Evolutionary conservation across 1,284 basidiomycete genomes (phyloP).

Genomic region (Sutorius eximius): DNA sequence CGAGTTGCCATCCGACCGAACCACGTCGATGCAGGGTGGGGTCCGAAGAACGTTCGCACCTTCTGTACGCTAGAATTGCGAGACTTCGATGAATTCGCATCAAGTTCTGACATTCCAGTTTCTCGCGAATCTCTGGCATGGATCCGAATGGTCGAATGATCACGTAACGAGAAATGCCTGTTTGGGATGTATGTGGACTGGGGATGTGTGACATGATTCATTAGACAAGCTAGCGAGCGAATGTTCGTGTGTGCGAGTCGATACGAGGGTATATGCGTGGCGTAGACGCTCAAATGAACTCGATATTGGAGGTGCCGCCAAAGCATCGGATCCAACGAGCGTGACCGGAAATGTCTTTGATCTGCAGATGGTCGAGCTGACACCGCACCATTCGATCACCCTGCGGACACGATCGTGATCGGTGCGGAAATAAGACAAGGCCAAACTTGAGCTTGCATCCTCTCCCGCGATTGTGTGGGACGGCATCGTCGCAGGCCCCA

Average conservation of each 20-base stretch:
- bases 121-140: constrained; percentile 6
- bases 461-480: constrained; percentile 3
- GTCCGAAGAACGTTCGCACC: neutral
- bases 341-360: constrained; percentile 12
- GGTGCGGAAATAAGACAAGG: constrained; percentile 9
- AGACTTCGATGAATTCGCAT: neutral
- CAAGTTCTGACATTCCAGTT: neutral
- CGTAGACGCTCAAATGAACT: constrained; percentile 6
- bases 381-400: constrained; percentile 10
- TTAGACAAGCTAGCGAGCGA: neutral
- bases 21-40: neutral
- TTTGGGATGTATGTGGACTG: neutral
- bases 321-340: constrained; percentile 4
- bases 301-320: neutral
- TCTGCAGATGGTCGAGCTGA: constrained; percentile 15
- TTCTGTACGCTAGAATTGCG: neutral
- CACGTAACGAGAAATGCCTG: constrained; percentile 15
- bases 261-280: neutral
- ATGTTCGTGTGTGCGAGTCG: neutral
- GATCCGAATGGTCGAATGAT: constrained; percentile 6
- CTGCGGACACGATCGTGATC: constrained; percentile 23
- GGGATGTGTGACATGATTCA: constrained; percentile 1
- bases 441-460: constrained; percentile 3
- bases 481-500: neutral
- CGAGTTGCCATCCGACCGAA: neutral